Conservation (phyloP, 2,329 filamentous ascomycete species). For the Drechslerella dactyloides region DNA sequence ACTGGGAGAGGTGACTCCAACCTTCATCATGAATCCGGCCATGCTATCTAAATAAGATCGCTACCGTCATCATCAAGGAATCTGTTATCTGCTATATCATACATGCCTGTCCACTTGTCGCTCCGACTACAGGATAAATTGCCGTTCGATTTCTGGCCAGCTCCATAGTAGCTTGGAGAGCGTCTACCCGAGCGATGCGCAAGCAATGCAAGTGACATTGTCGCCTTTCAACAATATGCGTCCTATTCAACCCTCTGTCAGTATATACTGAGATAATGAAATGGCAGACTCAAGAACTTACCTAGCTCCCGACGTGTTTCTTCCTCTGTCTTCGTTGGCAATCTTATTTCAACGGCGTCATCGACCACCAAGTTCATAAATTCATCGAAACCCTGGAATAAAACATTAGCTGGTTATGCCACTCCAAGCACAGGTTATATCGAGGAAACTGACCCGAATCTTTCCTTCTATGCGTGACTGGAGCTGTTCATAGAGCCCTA, state of each 20-base stretch:
- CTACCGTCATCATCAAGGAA: background rate
- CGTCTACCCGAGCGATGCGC: constrained; percentile 39
- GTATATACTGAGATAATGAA: background rate
- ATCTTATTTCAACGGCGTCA: constrained; percentile 89
- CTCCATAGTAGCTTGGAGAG: background rate
- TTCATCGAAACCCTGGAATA: constrained; percentile 85
- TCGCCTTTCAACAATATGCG: constrained; percentile 73
- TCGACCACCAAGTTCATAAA: constrained; percentile 99
- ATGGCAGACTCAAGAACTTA: constrained; percentile 59
- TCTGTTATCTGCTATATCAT: constrained; percentile 19
- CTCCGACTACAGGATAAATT: background rate
- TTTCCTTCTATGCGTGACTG: constrained; percentile 93
- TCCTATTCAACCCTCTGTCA: constrained; percentile 58
- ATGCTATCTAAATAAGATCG: background rate
- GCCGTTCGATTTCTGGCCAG: background rate
- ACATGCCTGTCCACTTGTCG: constrained; percentile 9
- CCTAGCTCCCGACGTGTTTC: constrained; percentile 80
- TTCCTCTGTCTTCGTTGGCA: constrained; percentile 79
- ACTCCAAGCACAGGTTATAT: background rate
- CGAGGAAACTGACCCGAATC: constrained; percentile 73
- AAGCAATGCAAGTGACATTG: constrained; percentile 62
- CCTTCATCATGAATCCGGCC: background rate
- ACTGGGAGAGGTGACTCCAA: background rate
- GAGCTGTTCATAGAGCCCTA: constrained; percentile 86
- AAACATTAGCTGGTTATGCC: background rate